Conservation (phyloP, 2,329 filamentous ascomycete genomes). For the Xylariaceae sp. region DNA sequence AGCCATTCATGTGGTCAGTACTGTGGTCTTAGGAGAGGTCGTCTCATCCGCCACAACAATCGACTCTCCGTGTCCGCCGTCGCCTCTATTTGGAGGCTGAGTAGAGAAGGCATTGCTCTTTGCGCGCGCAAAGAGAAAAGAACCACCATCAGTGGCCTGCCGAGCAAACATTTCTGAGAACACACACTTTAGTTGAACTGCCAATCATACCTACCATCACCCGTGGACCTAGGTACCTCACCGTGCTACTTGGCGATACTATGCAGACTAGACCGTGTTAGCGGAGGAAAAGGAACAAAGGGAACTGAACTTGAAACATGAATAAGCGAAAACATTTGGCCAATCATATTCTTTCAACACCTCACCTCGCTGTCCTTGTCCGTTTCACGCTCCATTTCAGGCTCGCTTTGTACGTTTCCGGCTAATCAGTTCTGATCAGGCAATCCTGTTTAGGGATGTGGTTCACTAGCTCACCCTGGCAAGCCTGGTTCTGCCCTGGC, state of each 20-base stretch:
- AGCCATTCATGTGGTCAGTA: background rate
- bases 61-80: background rate
- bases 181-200: too few species aligned
- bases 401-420: background rate
- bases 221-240: too few species aligned
- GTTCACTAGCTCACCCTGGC: too few species aligned
- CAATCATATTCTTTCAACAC: conserved; percentile 30
- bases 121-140: conserved; percentile 13
- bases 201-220: too few species aligned
- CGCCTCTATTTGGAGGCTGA: conserved; percentile 12
- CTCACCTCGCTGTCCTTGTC: background rate
- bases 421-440: too few species aligned
- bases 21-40: conserved; percentile 5
- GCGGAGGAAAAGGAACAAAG: background rate
- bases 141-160: too few species aligned
- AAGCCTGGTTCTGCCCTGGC: too few species aligned
- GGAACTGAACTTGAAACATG: conserved; percentile 36
- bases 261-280: too few species aligned
- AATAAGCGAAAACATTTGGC: conserved; percentile 27
- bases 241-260: too few species aligned
- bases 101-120: background rate
- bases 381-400: conserved; percentile 12
- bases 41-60: conserved; percentile 22
- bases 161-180: too few species aligned
- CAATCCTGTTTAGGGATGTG: conserved; percentile 12